Evolutionary conservation across 345 rosid species (phyloP).

Genomic region (Citrus reticulata): DNA sequence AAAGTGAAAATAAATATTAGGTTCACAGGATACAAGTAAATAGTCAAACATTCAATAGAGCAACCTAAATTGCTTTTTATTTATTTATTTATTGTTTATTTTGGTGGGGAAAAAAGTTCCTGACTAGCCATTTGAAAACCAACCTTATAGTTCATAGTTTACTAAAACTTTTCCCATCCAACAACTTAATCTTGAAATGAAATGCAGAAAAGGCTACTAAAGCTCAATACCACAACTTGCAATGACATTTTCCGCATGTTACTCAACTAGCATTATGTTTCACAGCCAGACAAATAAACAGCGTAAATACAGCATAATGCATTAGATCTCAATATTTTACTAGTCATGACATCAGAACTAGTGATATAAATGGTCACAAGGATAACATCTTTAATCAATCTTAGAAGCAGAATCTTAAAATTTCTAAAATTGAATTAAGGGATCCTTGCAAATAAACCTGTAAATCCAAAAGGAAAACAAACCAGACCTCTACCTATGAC

Average conservation of each 20-base stretch:
- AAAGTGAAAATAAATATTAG: not conserved
- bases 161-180: not conserved
- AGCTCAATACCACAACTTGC: not conserved
- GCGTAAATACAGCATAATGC: not conserved
- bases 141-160: not conserved
- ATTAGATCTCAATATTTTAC: not conserved
- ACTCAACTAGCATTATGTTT: not conserved
- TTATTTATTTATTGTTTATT: not conserved
- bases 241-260: not conserved
- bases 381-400: not conserved
- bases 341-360: not conserved
- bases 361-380: not conserved
- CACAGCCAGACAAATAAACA: not conserved
- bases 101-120: not conserved
- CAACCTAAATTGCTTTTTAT: not conserved
- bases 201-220: not conserved
- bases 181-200: not conserved
- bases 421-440: not conserved
- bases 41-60: not conserved
- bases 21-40: not conserved
- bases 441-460: not conserved
- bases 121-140: not conserved
- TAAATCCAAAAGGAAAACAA: not conserved
- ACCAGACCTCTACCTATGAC: not conserved
- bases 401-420: not conserved